phyloP scores from a whole-genome alignment of 176 grass and related monocot genomes.

The Rhipidocladum racemiflorum region DNA sequence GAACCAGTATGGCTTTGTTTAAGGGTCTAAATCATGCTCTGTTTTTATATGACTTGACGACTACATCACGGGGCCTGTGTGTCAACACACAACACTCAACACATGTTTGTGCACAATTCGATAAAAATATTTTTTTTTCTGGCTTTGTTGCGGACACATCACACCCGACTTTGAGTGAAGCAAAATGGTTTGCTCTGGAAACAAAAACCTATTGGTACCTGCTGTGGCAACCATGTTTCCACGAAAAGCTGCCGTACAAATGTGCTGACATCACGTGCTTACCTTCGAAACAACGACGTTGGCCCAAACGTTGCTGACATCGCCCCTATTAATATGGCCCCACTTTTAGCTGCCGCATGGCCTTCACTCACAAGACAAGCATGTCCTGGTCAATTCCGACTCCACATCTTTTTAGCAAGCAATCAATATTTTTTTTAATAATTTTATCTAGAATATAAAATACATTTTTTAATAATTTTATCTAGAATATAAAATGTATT shows the following conservation, averaged over 20 bases:
- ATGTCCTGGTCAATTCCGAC: too few species aligned
- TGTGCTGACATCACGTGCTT: not conserved
- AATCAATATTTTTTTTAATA: too few species aligned
- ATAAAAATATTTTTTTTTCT: not conserved
- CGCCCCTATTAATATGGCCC: not conserved
- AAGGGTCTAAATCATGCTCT: not conserved
- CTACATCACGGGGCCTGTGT: not conserved
- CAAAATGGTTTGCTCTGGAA: not conserved
- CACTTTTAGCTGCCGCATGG: not conserved
- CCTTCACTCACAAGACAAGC: not conserved
- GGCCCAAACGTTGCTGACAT: not conserved
- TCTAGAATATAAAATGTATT: too few species aligned
- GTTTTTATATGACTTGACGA: not conserved
- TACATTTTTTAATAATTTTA: too few species aligned
- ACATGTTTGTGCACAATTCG: not conserved
- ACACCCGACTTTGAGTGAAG: not conserved
- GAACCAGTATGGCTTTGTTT: not conserved
- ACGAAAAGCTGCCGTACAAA: too few species aligned
- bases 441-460: too few species aligned
- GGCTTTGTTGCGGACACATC: not conserved
- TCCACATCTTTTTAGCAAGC: too few species aligned
- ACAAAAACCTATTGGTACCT: too few species aligned
- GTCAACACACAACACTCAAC: too few species aligned
- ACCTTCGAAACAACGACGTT: not conserved
- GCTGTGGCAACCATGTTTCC: too few species aligned